Percentiles rank a stretch among this genome's conserved stretches.
These are phyloP conservation scores for Penicillium italicum DNA, from an alignment of 2,329 filamentous ascomycete genomes.

Conservation along the genomic window DNA sequence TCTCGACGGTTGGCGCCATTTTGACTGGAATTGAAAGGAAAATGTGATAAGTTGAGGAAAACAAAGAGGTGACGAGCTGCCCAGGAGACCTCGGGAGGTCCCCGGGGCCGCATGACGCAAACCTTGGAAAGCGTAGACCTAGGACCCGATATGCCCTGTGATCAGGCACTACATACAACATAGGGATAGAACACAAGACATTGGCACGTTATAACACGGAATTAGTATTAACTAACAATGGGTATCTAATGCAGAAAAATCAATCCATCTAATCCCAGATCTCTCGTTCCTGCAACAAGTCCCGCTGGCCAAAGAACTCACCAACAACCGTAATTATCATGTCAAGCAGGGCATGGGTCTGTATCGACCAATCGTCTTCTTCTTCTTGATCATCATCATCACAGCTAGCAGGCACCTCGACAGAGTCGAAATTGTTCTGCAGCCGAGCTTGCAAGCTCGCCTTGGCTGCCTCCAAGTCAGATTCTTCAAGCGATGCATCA, in stretches of 20 bases:
- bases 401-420: not conserved
- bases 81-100: not conserved
- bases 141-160: not conserved
- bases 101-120: constrained; percentile 3
- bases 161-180: not conserved
- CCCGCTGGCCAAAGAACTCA: constrained; percentile 84
- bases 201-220: not conserved
- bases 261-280: constrained; percentile 37
- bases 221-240: constrained; percentile 2
- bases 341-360: constrained; percentile 68
- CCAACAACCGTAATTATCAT: constrained; percentile 88
- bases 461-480: constrained; percentile 50
- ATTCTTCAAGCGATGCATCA: constrained; percentile 15
- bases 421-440: constrained; percentile 3
- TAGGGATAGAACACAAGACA: not conserved
- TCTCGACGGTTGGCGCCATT: constrained; percentile 46
- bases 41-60: not conserved
- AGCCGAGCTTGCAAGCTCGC: constrained; percentile 45
- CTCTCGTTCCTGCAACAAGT: constrained; percentile 72
- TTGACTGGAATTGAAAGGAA: constrained; percentile 2
- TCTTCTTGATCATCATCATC: not conserved
- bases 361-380: constrained; percentile 14
- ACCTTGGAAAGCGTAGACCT: constrained; percentile 8
- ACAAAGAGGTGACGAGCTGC: constrained; percentile 2
- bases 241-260: constrained; percentile 5